These are phyloP conservation scores for Coleophoma eucalyptorum DNA, from an alignment of 2,329 filamentous ascomycete genomes.

Conservation along the genomic window DNA sequence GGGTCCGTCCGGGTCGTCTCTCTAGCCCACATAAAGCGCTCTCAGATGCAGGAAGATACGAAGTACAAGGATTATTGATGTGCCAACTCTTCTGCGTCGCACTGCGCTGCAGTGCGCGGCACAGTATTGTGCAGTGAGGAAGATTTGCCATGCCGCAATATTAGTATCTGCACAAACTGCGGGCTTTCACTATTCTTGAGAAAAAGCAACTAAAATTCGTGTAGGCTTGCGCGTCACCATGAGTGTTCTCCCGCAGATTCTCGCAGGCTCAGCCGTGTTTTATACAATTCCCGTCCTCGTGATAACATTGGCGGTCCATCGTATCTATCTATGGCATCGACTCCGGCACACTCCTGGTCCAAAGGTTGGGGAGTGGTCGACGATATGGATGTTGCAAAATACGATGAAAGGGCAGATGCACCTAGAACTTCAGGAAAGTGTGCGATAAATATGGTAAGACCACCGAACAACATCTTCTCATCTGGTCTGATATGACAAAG, in stretches of 20 bases:
- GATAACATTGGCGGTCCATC: neutral
- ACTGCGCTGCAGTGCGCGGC: no score
- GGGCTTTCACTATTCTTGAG: no score
- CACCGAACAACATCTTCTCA: neutral
- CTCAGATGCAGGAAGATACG: no score
- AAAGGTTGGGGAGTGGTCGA: neutral
- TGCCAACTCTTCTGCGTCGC: no score
- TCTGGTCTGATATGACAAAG: constrained; percentile 1
- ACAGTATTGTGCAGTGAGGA: no score
- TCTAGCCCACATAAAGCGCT: no score
- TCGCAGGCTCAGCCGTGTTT: neutral
- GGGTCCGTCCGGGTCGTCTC: no score
- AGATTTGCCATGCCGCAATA: no score
- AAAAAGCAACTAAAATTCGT: no score
- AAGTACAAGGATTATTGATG: no score
- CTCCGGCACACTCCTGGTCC: neutral
- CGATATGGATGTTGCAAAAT: neutral
- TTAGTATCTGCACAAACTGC: no score
- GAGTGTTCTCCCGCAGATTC: neutral
- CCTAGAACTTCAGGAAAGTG: neutral
- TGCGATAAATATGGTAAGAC: constrained; percentile 6
- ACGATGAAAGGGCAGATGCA: neutral
- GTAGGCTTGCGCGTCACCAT: no score
- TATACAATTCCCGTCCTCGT: neutral
- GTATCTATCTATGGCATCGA: neutral